Evolutionary conservation across 2,329 filamentous ascomycete genomes (phyloP), one percentile per base, ranked within the genome.

Genomic region (Lasiodiplodia theobromae): DNA sequence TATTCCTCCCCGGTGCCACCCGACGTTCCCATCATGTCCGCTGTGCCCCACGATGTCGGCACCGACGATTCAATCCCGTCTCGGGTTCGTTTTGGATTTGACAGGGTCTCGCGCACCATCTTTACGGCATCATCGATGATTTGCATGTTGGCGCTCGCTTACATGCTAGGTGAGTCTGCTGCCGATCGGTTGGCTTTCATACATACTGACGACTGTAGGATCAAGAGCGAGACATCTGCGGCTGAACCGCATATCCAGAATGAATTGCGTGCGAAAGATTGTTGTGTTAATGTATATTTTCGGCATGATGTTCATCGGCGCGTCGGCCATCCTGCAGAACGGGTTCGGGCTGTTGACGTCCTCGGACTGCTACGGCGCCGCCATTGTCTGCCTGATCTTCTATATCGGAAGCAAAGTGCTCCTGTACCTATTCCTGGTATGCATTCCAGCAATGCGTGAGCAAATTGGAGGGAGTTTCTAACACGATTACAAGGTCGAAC

Each of bases 401-500:
- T 80, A 79, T 68, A 69, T 79, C n/a, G 70, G 70, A 8, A 75
- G 73, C 66, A 81, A 81, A 56, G 68, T 77, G 2, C 66, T 73
- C 25, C 74, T 79, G 69, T 75, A 69, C 69, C 71, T 69, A 16
- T 49, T 44, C 25, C 62, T 56, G 23, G 66, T 49, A 52, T 25
- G 40, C 70, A 16, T 18, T 34, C 68, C 53, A 34, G 31, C 31
- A 34, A 10, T 10, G 2, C 7, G 8, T 2, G 31, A 34, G 8
- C 31, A 34, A 34, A 34, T 34, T 70, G 31, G 31, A 34, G 31
- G 7, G 31, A 3, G 8, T 2, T 34, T 34, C 47, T 18, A 12
- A 54, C 12, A 23, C 23, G 18, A 81, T 4, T 82, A 82, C 68
- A 75, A 83, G 0, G 75, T 82, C 28, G 82, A 83, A 69, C 74